Conservation (phyloP, 331 rosid species). For the Telfairia occidentalis region DNA sequence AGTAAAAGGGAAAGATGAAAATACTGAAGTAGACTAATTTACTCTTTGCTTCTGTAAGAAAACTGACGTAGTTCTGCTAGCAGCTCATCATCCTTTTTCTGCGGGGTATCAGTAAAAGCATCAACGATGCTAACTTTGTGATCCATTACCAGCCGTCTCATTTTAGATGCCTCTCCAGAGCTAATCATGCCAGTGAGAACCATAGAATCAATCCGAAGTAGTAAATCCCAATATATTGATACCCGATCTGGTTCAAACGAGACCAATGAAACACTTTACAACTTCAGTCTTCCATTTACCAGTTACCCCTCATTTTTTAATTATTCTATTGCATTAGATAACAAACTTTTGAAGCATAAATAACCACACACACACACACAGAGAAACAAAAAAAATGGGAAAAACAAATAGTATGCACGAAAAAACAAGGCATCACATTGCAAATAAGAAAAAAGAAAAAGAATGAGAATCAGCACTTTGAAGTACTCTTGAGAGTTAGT, state of each 20-base stretch:
- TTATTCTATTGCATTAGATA: background rate
- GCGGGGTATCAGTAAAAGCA: conserved; percentile 23
- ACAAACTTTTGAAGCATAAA: background rate
- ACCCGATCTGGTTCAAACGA: conserved; percentile 45
- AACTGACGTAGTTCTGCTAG: conserved; percentile 55
- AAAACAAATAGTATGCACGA: background rate
- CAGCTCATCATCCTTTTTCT: conserved; percentile 44
- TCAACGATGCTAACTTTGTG: conserved; percentile 44
- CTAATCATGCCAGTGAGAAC: conserved; percentile 47
- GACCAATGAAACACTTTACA: conserved; percentile 17
- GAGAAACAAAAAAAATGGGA: background rate
- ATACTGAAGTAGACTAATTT: conserved; percentile 14
- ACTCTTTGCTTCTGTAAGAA: conserved; percentile 40
- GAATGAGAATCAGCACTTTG: background rate
- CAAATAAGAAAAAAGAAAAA: background rate
- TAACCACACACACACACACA: background rate
- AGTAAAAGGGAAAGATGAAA: conserved; percentile 6
- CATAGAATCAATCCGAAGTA: conserved; percentile 79
- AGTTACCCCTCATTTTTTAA: background rate
- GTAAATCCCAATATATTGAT: conserved; percentile 52
- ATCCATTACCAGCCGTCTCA: conserved; percentile 50
- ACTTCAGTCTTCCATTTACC: background rate
- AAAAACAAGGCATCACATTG: background rate
- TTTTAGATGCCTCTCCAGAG: conserved; percentile 48
- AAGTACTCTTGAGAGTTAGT: background rate